A percentile compares a stretch with the other conserved stretches of the same genome.
Conservation (phyloP, 768 basidiomycete species). For the Lentinula sp. region DNA sequence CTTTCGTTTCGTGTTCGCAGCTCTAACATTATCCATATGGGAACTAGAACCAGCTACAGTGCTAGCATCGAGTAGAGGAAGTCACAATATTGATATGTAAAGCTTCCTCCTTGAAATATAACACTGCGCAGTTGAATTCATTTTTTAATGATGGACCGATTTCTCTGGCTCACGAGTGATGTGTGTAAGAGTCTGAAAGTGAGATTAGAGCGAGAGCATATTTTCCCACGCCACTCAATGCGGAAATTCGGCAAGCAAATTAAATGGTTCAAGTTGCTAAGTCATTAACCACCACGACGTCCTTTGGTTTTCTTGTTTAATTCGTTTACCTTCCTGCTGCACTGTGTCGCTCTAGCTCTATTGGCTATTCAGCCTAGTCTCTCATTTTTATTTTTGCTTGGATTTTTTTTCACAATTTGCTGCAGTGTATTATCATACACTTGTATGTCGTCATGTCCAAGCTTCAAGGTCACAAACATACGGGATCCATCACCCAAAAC, state of each 20-base stretch:
- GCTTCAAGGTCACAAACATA: constrained; percentile 51
- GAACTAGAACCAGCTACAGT: neutral
- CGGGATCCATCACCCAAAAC: constrained; percentile 62
- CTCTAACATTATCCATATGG: neutral
- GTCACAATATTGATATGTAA: too few relatives aligned
- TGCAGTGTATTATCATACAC: constrained; percentile 5
- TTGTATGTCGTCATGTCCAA: constrained; percentile 43
- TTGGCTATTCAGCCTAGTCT: neutral
- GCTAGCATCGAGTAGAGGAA: neutral
- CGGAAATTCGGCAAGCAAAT: neutral
- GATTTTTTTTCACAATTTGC: neutral
- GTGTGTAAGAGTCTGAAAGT: too few relatives aligned
- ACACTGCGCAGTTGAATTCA: too few relatives aligned
- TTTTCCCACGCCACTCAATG: neutral
- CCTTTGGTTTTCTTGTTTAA: constrained; percentile 1
- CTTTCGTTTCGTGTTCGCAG: neutral
- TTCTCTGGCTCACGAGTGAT: too few relatives aligned
- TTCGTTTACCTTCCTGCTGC: neutral
- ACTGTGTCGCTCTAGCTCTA: neutral
- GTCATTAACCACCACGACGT: constrained; percentile 6
- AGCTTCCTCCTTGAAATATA: too few relatives aligned
- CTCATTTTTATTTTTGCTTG: constrained; percentile 7
- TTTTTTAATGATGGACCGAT: too few relatives aligned
- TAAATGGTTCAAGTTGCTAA: neutral
- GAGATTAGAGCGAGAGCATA: neutral